A percentile compares a stretch with the other conserved stretches of the same genome.
phyloP scores from a whole-genome alignment of 2,329 filamentous ascomycete species.

The Teratosphaeriaceae sp. region DNA sequence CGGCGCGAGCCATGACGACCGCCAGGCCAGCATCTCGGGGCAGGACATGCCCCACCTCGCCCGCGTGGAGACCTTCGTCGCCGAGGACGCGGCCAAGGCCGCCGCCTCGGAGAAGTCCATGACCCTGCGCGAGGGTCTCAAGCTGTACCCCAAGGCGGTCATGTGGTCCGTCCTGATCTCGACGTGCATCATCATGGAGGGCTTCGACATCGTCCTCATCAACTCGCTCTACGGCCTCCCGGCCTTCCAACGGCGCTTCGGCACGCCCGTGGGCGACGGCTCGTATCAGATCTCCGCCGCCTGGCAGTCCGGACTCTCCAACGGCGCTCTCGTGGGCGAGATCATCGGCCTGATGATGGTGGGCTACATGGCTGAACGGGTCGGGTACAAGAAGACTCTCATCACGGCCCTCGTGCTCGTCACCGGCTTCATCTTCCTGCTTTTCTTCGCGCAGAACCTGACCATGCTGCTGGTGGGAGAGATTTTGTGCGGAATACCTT shows the following conservation, averaged over 20 bases:
- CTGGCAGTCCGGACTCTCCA: slow-evolving; percentile 53
- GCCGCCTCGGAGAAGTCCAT: slow-evolving; percentile 16
- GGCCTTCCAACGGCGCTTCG: slow-evolving; percentile 33
- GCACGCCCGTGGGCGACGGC: slow-evolving; percentile 28
- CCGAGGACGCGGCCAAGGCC: slow-evolving; percentile 5
- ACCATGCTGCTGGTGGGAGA: slow-evolving; percentile 24
- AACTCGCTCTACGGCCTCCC: slow-evolving; percentile 28
- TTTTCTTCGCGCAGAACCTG: slow-evolving; percentile 35
- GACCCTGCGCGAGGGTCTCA: slow-evolving; percentile 28
- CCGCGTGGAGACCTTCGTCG: not conserved
- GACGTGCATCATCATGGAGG: slow-evolving; percentile 35
- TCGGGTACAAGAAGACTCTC: slow-evolving; percentile 44
- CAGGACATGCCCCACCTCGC: slow-evolving; percentile 2
- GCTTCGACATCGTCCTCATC: slow-evolving; percentile 34
- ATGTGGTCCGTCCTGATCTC: slow-evolving; percentile 33
- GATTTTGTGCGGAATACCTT: slow-evolving; percentile 34
- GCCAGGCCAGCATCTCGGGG: not conserved
- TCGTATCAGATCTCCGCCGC: slow-evolving; percentile 46
- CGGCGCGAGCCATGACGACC: not conserved
- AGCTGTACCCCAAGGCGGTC: slow-evolving; percentile 30
- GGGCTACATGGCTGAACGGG: slow-evolving; percentile 55
- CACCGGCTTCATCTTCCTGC: slow-evolving; percentile 48
- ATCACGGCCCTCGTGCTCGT: slow-evolving; percentile 50
- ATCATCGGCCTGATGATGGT: slow-evolving; percentile 62
- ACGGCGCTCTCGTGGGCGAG: slow-evolving; percentile 52